Evolutionary conservation across 176 grass and related monocot species (phyloP), one percentile per base, ranked within the genome.

Genomic region (Aegilops longissima): DNA sequence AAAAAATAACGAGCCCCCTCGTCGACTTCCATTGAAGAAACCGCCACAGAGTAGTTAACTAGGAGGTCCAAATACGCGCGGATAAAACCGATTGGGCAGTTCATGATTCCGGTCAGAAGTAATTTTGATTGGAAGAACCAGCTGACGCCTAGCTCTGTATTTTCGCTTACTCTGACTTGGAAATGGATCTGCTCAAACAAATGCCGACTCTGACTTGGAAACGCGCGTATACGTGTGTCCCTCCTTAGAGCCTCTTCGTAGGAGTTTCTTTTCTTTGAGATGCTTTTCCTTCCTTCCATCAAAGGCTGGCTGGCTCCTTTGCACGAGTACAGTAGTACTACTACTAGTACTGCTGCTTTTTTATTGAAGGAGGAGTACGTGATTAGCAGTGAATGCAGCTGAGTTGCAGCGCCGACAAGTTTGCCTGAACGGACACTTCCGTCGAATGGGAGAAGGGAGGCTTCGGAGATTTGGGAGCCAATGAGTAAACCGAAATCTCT

Each of bases 351-450:
- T 11, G 9, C 13, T 29, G 5, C 12, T 17, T 2, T 6, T 14
- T 52, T 52, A 5, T 16, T 18, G 5, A 17, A 18, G 49, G 14
- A 17, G 49, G 49, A 52, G 49, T 11, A 27, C 9, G 16, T 44
- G 29, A 64, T 71, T 21, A 24, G 12, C 44, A 47, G 49, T 79
- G 34, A 86, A 87, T 73, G 84, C 65, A 8, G 17, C 8, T 59
- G 56, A 33, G n/a, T 16, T 66, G 44, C 58, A 34, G 29, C 9
- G 54, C 52, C 65, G 84, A 72, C 72, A 83, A 3, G 10, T 79
- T 69, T 80, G 23, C 61, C 49, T 2, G 73, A 51, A 52, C 71
- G 39, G 45, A 0, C 45, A 21, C 31, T 76, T 75, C 68, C 11
- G 20, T 70, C 33, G 56, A 78, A 81, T 29, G 6, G 40, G 23